Base-by-base conservation (phyloP, 1,284 basidiomycete genomes). In the Microbotryum saponariae region DNA sequence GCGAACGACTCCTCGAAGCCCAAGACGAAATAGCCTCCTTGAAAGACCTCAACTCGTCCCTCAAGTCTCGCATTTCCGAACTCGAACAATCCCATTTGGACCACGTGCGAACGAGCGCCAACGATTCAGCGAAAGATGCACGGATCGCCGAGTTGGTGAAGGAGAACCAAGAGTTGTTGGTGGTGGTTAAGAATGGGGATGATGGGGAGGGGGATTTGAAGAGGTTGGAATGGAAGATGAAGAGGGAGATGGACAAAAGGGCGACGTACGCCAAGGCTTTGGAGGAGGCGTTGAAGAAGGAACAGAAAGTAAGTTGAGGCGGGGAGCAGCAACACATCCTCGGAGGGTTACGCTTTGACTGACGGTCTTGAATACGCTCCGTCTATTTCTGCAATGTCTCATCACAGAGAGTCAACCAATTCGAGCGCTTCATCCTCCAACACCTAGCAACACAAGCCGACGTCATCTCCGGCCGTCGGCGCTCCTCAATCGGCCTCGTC, bases 191-290 rank as follows among this genome's bases (percentile, higher is more conserved):
- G 27, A 61, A 66, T 37, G 58, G 49, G 16, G 66, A 68, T 33
- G 10, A 21, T 14, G 53, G 46, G 46, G 67, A 64, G 46, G 56
- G 54, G 52, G 81, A 84, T 66, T 72, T 85, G 25, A 74, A 74
- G 61, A 75, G 80, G 63, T 75, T 86, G 60, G 80, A 77, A 58
- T 73, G 76, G 64, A 78, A 80, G 50, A 78, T 81, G 73, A 81
- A 84, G 56, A 77, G 78, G 37, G 83, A 85, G 71, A 77, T 83
- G 45, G 77, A 78, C 57, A 83, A 85, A 70, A 78, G 79, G 64
- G 76, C 78, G 51, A 71, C 74, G 33, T 76, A 82, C 70, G 82
- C 84, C 72, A 78, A 80, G 50, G 80, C 82, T 66, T 78, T 78
- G 59, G 76, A 82, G 69, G 78, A 79, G 31, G 78, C 80, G 55